Conservation (phyloP, 768 basidiomycete genomes). For the Tubosaeta sp. region DNA sequence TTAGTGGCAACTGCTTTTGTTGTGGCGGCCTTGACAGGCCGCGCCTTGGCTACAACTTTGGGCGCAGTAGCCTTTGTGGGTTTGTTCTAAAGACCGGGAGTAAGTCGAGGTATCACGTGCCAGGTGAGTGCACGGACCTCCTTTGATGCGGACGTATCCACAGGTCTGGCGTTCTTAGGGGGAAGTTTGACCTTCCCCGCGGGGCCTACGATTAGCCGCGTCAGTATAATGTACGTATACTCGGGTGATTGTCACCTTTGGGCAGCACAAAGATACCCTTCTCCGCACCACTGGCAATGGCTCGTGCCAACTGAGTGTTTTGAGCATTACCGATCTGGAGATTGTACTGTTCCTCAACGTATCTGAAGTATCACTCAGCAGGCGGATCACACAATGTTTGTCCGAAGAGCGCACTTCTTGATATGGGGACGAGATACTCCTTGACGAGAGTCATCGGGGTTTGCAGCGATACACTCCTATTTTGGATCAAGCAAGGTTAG, state of each 20-base stretch:
- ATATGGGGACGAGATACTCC: slow-evolving; percentile 90
- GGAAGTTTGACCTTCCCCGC: slow-evolving; percentile 65
- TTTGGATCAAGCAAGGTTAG: slow-evolving; percentile 21
- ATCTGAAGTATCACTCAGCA: slow-evolving; percentile 45
- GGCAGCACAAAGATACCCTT: slow-evolving; percentile 82
- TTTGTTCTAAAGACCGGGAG: slow-evolving; percentile 22
- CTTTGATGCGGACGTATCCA: slow-evolving; percentile 52
- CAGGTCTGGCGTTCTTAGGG: slow-evolving; percentile 49
- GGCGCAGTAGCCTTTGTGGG: slow-evolving; percentile 29
- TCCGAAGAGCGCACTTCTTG: slow-evolving; percentile 68
- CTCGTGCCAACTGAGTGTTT: slow-evolving; percentile 71
- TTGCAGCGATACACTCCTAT: slow-evolving; percentile 78
- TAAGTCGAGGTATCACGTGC: slow-evolving; percentile 22
- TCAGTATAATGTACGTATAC: slow-evolving; percentile 3
- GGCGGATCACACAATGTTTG: slow-evolving; percentile 9
- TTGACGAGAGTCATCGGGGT: slow-evolving; percentile 70
- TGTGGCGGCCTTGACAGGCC: slow-evolving; percentile 26
- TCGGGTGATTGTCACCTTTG: slow-evolving; percentile 57
- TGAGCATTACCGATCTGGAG: slow-evolving; percentile 78
- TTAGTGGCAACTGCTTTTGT: slow-evolving; percentile 24
- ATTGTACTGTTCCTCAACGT: slow-evolving; percentile 78
- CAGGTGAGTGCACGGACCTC: slow-evolving; percentile 41
- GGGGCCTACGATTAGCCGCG: slow-evolving; percentile 28
- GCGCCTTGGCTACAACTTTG: slow-evolving; percentile 21
- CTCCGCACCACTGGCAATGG: slow-evolving; percentile 77